Percentiles rank a stretch among this genome's conserved stretches.
Evolutionary conservation across 805 yeast species (phyloP).

Genomic region (Saturnispora silvae): DNA sequence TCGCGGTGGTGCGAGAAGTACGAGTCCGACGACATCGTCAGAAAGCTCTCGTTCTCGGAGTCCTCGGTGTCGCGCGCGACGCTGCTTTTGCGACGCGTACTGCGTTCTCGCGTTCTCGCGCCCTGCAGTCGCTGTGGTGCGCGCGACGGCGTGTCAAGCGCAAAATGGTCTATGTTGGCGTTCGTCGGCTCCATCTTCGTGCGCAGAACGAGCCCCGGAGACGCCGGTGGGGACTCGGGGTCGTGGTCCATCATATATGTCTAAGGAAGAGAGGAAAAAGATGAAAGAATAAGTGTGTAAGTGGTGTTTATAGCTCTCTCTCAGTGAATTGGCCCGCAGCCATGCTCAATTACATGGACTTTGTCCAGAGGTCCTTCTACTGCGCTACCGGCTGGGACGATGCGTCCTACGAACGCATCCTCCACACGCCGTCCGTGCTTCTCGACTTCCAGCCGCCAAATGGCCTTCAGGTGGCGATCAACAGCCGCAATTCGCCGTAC

Average conservation of each 20-base stretch:
- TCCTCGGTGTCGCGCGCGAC: background rate
- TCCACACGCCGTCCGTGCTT: slow-evolving; percentile 58
- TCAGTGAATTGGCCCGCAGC: background rate
- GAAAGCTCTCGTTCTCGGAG: background rate
- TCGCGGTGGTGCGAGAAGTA: slow-evolving; percentile 26
- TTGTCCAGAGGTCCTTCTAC: slow-evolving; percentile 63
- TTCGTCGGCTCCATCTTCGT: slow-evolving; percentile 12
- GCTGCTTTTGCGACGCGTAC: slow-evolving; percentile 4
- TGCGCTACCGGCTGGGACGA: slow-evolving; percentile 70
- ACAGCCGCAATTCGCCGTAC: slow-evolving; percentile 57
- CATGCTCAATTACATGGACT: slow-evolving; percentile 84
- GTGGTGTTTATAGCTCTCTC: background rate
- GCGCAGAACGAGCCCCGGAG: slow-evolving; percentile 21
- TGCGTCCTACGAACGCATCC: slow-evolving; percentile 64
- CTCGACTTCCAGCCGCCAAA: slow-evolving; percentile 66
- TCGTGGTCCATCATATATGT: slow-evolving; percentile 7
- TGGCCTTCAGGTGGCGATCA: slow-evolving; percentile 53
- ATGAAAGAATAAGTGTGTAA: background rate
- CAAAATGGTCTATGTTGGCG: slow-evolving; percentile 24
- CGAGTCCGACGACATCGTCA: slow-evolving; percentile 25
- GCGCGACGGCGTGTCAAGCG: slow-evolving; percentile 12
- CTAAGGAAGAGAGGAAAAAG: background rate
- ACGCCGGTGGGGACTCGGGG: slow-evolving; percentile 21
- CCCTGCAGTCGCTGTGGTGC: background rate
- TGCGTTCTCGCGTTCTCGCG: background rate